phyloP scores from a whole-genome alignment of 768 basidiomycete genomes.

The Lactarius evosmus region DNA sequence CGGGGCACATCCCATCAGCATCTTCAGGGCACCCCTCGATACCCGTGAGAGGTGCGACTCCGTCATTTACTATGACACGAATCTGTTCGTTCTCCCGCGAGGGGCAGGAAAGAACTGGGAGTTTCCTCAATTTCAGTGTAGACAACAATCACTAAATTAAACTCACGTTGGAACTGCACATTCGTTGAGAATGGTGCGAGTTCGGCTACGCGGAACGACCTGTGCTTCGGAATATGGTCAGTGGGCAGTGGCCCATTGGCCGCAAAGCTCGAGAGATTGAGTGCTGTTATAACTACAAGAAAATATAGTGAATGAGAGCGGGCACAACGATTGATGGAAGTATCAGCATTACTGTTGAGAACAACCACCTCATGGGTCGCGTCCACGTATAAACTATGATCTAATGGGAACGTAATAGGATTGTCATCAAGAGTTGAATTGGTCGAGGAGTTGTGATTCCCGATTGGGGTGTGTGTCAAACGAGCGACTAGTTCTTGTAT shows the following conservation, averaged over 20 bases:
- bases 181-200: slow-evolving; percentile 88
- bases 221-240: slow-evolving; percentile 62
- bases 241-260: slow-evolving; percentile 69
- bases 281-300: slow-evolving; percentile 68
- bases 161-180: slow-evolving; percentile 79
- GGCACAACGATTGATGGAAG: not conserved
- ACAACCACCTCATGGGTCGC: slow-evolving; percentile 92
- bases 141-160: slow-evolving; percentile 3
- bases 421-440: slow-evolving; percentile 78
- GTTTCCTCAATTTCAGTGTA: too few relatives aligned
- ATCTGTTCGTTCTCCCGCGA: slow-evolving; percentile 50
- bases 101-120: slow-evolving; percentile 34
- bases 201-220: slow-evolving; percentile 70
- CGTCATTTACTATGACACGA: slow-evolving; percentile 86
- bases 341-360: slow-evolving; percentile 57
- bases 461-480: slow-evolving; percentile 71
- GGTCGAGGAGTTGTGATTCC: slow-evolving; percentile 72
- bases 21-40: slow-evolving; percentile 70
- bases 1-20: slow-evolving; percentile 73
- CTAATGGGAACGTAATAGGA: slow-evolving; percentile 64
- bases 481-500: slow-evolving; percentile 81
- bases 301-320: slow-evolving; percentile 1
- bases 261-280: slow-evolving; percentile 77
- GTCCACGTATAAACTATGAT: slow-evolving; percentile 77
- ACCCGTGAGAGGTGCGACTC: slow-evolving; percentile 73